phyloP scores from a whole-genome alignment of 306 rosid species.

The Citrullus colocynthis region DNA sequence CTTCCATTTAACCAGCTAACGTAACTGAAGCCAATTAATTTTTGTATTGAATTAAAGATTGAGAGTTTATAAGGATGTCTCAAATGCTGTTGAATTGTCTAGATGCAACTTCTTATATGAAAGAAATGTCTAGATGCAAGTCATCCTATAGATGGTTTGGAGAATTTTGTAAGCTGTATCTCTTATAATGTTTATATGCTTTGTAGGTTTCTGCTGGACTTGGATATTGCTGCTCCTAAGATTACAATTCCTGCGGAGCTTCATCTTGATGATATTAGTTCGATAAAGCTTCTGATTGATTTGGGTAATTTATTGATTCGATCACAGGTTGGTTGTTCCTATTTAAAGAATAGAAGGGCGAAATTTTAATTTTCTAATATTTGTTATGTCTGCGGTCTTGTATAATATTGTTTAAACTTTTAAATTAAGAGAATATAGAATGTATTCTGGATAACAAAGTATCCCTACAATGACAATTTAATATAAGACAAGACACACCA shows the following conservation, averaged over 20 bases:
- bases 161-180: neutral
- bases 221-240: slow-evolving; percentile 98
- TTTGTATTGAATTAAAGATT: neutral
- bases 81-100: neutral
- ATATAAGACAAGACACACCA: neutral
- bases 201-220: slow-evolving; percentile 79
- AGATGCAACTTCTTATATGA: neutral
- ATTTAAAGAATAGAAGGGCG: neutral
- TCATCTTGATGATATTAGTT: slow-evolving; percentile 56
- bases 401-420: neutral
- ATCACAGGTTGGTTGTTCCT: slow-evolving; percentile 49
- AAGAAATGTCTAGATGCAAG: neutral
- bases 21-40: neutral
- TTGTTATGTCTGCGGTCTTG: neutral
- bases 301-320: slow-evolving; percentile 77
- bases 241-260: slow-evolving; percentile 87
- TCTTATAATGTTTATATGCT: slow-evolving; percentile 11
- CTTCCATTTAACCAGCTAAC: neutral
- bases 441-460: neutral
- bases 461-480: neutral
- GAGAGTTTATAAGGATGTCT: neutral
- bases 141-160: neutral
- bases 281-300: slow-evolving; percentile 82
- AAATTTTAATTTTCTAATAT: neutral
- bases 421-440: neutral